phyloP scores from a whole-genome alignment of 768 basidiomycete genomes.

The Strobilomyces dryophilus region DNA sequence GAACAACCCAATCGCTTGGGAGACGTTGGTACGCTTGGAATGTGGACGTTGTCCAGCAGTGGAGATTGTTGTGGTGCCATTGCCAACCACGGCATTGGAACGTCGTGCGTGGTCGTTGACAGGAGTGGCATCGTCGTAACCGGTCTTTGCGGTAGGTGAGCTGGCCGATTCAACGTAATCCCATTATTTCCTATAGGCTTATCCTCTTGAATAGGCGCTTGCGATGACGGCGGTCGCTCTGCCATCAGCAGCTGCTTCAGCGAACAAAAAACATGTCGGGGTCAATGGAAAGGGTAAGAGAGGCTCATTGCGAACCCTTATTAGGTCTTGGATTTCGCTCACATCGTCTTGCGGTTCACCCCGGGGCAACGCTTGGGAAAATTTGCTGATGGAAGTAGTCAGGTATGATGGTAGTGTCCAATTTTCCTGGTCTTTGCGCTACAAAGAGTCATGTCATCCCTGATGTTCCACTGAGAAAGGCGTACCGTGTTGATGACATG shows the following conservation, averaged over 20 bases:
- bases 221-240: conserved; percentile 17
- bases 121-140: conserved; percentile 8
- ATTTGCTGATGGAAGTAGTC: conserved; percentile 31
- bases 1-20: conserved; percentile 26
- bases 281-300: conserved; percentile 34
- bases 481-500: conserved; percentile 23
- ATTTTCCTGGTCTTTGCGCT: conserved; percentile 41
- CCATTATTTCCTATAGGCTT: conserved; percentile 12
- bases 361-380: conserved; percentile 23
- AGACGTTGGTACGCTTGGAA: conserved; percentile 10
- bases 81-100: conserved; percentile 12
- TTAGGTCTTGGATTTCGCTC: conserved; percentile 38
- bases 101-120: conserved; percentile 10
- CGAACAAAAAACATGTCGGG: conserved; percentile 37
- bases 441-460: conserved; percentile 25
- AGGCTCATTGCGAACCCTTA: conserved; percentile 55
- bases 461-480: conserved; percentile 4
- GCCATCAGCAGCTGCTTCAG: conserved; percentile 42
- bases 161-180: conserved; percentile 17
- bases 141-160: conserved; percentile 27
- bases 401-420: conserved; percentile 45
- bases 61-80: conserved; percentile 7
- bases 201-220: conserved; percentile 13
- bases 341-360: conserved; percentile 20
- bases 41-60: conserved; percentile 10